Conservation (phyloP, 75 land plant species). For the Gnetum montanum region DNA sequence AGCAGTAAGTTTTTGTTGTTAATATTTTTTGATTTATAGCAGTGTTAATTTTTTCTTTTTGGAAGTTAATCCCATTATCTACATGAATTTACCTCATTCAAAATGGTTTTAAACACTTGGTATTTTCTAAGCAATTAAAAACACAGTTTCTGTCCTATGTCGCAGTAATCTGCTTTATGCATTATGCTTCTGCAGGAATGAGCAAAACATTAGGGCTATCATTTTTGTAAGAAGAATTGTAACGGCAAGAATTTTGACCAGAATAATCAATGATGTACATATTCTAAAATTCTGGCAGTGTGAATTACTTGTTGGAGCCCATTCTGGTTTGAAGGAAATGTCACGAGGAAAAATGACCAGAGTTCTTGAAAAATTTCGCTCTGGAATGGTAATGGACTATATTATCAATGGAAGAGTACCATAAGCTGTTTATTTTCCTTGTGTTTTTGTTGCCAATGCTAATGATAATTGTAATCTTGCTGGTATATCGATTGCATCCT, state of each 20-base stretch:
- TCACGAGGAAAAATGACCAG: constrained; percentile 40
- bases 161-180: no score
- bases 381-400: constrained; percentile 47
- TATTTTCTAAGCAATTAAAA: neutral
- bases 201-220: constrained; percentile 58
- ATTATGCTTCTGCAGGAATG: constrained; percentile 48
- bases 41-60: no score
- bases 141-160: neutral
- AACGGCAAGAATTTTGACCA: constrained; percentile 52
- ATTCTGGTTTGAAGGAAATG: constrained; percentile 35
- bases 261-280: constrained; percentile 34
- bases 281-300: constrained; percentile 44
- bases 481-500: no score
- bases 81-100: no score
- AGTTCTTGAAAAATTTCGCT: constrained; percentile 64
- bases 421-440: no score
- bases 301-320: constrained; percentile 51
- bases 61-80: no score
- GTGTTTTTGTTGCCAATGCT: no score
- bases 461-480: no score
- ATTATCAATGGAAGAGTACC: neutral
- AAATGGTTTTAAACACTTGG: neutral
- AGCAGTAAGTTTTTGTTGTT: no score
- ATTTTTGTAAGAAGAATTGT: constrained; percentile 87
- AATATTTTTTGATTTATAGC: no score